Evolutionary conservation across 2,329 filamentous ascomycete genomes (phyloP).

Genomic region (Trichoderma asperellum): DNA sequence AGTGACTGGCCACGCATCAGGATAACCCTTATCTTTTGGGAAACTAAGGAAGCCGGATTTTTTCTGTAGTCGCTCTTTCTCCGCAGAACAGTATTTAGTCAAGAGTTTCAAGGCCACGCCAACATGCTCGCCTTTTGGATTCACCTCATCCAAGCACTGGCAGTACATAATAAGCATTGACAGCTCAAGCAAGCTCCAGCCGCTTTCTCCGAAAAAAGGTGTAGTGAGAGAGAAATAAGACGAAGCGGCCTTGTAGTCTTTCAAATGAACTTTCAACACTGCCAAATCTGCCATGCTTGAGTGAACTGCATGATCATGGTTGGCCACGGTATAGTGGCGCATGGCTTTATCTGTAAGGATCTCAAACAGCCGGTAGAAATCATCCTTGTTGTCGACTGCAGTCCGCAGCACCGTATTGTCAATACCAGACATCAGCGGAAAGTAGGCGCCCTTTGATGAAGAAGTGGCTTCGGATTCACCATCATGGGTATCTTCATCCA

Average conservation of each 20-base stretch:
- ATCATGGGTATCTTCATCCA: constrained; percentile 48
- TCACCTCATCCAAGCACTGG: constrained; percentile 76
- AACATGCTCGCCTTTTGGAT: constrained; percentile 78
- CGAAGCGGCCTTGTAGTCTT: constrained; percentile 74
- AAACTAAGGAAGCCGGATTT: constrained; percentile 35
- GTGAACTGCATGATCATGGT: constrained; percentile 76
- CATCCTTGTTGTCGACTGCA: constrained; percentile 63
- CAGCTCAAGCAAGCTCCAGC: constrained; percentile 80
- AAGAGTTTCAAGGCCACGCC: constrained; percentile 74
- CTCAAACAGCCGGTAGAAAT: constrained; percentile 71
- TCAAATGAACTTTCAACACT: constrained; percentile 75
- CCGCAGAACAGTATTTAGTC: constrained; percentile 64
- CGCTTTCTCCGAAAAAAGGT: constrained; percentile 74
- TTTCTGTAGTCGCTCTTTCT: constrained; percentile 53
- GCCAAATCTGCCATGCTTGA: constrained; percentile 83
- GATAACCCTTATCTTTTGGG: constrained; percentile 27
- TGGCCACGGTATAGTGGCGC: constrained; percentile 79
- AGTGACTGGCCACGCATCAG: constrained; percentile 47
- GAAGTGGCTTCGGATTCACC: constrained; percentile 34
- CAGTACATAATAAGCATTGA: constrained; percentile 87
- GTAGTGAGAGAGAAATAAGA: constrained; percentile 78
- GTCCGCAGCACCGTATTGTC: constrained; percentile 59
- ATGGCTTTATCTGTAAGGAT: constrained; percentile 83
- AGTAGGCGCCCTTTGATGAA: constrained; percentile 17
- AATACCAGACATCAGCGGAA: constrained; percentile 42